Evolutionary conservation across 2,329 filamentous ascomycete genomes (phyloP), one percentile per base, ranked within the genome.

Genomic region (Fusarium fracticaudum): DNA sequence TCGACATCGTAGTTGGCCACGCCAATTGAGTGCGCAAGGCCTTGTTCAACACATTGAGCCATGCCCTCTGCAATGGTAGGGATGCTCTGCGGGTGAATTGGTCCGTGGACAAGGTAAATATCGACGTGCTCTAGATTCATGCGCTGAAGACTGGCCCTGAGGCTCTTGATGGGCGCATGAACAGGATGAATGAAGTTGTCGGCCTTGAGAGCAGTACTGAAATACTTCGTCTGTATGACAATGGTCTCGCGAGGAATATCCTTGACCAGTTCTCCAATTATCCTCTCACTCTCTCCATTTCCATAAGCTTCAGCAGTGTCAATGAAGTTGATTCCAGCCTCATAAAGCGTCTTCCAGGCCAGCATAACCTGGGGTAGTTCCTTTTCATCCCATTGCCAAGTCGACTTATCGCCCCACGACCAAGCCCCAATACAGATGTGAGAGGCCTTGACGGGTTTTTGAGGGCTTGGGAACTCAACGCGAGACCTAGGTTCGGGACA

Each of bases 11-110:
- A 69, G n/a, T 71, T 71, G 33, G 68, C 66, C 0, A 71, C 68
- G 0, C 66, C 66, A 1, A 71, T 65, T 2, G 43, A 59, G 2
- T 35, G 68, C 1, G 68, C 60, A 17, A 69, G 17, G 1, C 68
- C 68, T 29, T 60, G 54, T 9, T 71, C 68, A 2, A 71, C 68
- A 3, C 68, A 71, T 6, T 71, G 54, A 8, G 68, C 66, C 68
- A 71, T 71, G 6, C 66, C 68, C 38, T 71, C 60, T 1, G 68
- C 68, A 3, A 71, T 54, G 0, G 35, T 18, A 1, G 43, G 3
- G 1, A 65, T 47, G 20, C 65, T 70, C 17, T 70, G 54, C 1
- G 54, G 54, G 11, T 70, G 60, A 3, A 71, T 70, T 2, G 66
- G 68, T 2, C 68, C 66, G 8, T 71, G 60, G 1, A 65, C 33